Conservation (phyloP, 192 early-diverging fungal species). For the Kickxella alabastrina region DNA sequence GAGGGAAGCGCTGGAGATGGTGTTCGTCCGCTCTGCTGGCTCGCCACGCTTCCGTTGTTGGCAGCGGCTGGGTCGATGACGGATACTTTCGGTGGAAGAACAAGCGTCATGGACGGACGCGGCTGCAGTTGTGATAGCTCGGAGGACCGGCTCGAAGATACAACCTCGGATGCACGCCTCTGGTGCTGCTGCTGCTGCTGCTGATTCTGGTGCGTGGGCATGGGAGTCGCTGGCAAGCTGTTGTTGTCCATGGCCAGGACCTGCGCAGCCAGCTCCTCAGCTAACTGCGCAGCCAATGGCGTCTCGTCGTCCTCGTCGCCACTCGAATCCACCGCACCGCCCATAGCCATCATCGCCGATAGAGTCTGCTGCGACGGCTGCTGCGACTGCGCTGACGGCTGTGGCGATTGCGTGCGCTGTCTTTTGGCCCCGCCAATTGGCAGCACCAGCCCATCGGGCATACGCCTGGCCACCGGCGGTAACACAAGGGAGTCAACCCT, state of each 20-base stretch:
- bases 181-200: conserved; percentile 2
- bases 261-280: conserved; percentile 26
- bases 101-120: conserved; percentile 7
- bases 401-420: conserved; percentile 7
- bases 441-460: background rate
- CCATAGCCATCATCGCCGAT: background rate
- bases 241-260: background rate
- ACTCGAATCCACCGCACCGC: background rate
- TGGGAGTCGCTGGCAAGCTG: background rate
- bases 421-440: background rate
- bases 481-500: conserved; percentile 20
- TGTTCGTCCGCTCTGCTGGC: too few relatives aligned
- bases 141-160: background rate
- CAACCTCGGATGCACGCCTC: background rate
- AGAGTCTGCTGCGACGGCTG: too few relatives aligned
- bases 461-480: conserved; percentile 7
- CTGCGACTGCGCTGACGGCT: too few relatives aligned
- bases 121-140: conserved; percentile 8
- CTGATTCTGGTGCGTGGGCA: too few relatives aligned
- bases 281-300: conserved; percentile 42
- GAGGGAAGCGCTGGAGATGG: conserved; percentile 9
- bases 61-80: conserved; percentile 6
- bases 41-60: too few relatives aligned
- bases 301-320: conserved; percentile 43
- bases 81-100: too few relatives aligned